Conservation (phyloP, 139 green algal species). For the Tetratostichococcus sp. region DNA sequence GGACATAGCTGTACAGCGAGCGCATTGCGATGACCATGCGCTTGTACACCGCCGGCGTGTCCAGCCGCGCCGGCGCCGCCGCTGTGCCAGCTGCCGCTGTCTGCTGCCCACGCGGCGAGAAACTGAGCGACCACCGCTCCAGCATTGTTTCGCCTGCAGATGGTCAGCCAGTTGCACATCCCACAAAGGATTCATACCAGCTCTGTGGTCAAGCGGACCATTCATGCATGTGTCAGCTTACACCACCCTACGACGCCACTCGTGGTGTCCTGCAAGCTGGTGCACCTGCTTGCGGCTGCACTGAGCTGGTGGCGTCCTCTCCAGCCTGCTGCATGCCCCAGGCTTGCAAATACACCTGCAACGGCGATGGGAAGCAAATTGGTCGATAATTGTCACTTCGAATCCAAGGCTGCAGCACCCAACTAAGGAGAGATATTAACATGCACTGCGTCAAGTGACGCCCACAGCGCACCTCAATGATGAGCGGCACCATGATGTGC, state of each 20-base stretch:
- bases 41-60: constrained; percentile 49
- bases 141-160: constrained; percentile 33
- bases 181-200: no score
- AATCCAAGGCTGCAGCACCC: no score
- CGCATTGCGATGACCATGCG: constrained; percentile 57
- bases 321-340: constrained; percentile 12
- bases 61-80: constrained; percentile 30
- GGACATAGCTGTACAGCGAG: constrained; percentile 64
- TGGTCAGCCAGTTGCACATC: no score
- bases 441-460: no score
- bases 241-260: no score
- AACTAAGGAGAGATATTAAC: no score
- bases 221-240: neutral
- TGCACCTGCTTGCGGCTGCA: neutral
- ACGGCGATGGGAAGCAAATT: no score
- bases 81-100: constrained; percentile 16
- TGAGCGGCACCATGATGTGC: constrained; percentile 29
- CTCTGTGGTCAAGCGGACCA: no score
- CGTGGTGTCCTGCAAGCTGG: no score
- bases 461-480: constrained; percentile 32
- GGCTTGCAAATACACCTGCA: constrained; percentile 36
- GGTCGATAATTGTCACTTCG: no score
- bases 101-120: constrained; percentile 15
- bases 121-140: constrained; percentile 60
- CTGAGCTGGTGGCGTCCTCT: neutral